A percentile compares a stretch with the other conserved stretches of the same genome.
phyloP scores from a whole-genome alignment of 352 stramenopile genomes.

The Peronospora destructor region DNA sequence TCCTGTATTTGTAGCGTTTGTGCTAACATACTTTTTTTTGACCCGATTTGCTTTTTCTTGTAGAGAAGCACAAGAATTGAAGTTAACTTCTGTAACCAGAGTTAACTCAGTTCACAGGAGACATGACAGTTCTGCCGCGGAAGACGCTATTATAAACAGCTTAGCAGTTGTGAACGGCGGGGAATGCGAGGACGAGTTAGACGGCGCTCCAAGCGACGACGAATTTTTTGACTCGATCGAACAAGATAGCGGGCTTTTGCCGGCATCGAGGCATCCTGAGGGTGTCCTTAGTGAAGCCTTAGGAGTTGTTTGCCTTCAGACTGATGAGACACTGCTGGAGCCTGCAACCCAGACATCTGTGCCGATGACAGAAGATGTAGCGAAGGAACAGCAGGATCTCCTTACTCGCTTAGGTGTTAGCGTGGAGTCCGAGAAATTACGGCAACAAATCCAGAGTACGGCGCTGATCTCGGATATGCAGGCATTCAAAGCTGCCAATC shows the following conservation, averaged over 20 bases:
- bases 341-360: conserved; percentile 60
- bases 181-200: conserved; percentile 19
- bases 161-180: background rate
- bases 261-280: conserved; percentile 9
- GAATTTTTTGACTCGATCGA: conserved; percentile 82
- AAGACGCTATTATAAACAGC: background rate
- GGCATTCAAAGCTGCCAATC: conserved; percentile 80
- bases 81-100: conserved; percentile 4
- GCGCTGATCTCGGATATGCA: conserved; percentile 78
- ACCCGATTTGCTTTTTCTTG: background rate
- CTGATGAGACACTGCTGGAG: conserved; percentile 46
- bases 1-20: background rate
- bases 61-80: conserved; percentile 29
- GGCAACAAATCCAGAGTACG: conserved; percentile 70
- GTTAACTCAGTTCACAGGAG: conserved; percentile 2
- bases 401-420: conserved; percentile 59
- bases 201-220: conserved; percentile 53
- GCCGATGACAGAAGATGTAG: conserved; percentile 73
- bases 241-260: conserved; percentile 25
- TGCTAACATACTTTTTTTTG: background rate
- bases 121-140: background rate
- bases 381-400: conserved; percentile 70
- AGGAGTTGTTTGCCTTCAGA: conserved; percentile 39
- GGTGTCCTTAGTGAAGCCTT: conserved; percentile 25
- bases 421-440: conserved; percentile 54